These are phyloP conservation scores for Ceratocystis colombiana DNA, from an alignment of 2,329 filamentous ascomycete genomes.

Conservation along the genomic window DNA sequence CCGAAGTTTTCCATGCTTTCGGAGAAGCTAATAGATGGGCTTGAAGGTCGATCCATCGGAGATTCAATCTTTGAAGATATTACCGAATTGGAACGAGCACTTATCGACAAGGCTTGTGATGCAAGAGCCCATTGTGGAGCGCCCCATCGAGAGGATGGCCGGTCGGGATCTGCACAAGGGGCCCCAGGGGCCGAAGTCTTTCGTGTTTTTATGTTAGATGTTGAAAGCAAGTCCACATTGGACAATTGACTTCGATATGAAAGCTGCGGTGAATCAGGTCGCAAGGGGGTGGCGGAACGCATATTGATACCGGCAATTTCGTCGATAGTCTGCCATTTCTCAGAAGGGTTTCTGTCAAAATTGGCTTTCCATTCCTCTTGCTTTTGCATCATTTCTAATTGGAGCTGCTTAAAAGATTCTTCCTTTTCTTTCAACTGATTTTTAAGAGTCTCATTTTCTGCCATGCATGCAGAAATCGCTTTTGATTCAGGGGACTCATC, in stretches of 20 bases:
- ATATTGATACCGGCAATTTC: conserved; percentile 3
- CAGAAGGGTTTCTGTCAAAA: neutral
- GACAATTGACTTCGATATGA: conserved; percentile 16
- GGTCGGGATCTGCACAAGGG: conserved; percentile 16
- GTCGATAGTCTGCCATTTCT: conserved; percentile 13
- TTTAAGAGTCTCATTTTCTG: conserved; percentile 14
- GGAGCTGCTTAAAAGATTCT: conserved; percentile 11
- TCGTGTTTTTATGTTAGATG: conserved; percentile 9
- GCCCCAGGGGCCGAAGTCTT: neutral
- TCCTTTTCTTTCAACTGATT: conserved; percentile 9
- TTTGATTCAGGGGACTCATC: neutral
- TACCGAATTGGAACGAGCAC: conserved; percentile 13
- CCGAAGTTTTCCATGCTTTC: conserved; percentile 31
- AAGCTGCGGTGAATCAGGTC: conserved; percentile 20
- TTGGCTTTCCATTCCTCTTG: conserved; percentile 5
- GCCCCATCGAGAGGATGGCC: conserved; percentile 16
- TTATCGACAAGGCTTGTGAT: conserved; percentile 1
- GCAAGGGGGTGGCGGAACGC: neutral
- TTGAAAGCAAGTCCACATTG: conserved; percentile 16
- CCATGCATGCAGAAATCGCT: neutral
- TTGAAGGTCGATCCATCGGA: conserved; percentile 7
- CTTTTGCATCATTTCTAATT: conserved; percentile 17
- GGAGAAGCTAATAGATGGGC: conserved; percentile 3
- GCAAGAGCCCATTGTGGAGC: conserved; percentile 5
- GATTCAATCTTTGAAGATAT: conserved; percentile 6